Conservation (phyloP, 2,329 filamentous ascomycete species). For the Colletotrichum sp. region DNA sequence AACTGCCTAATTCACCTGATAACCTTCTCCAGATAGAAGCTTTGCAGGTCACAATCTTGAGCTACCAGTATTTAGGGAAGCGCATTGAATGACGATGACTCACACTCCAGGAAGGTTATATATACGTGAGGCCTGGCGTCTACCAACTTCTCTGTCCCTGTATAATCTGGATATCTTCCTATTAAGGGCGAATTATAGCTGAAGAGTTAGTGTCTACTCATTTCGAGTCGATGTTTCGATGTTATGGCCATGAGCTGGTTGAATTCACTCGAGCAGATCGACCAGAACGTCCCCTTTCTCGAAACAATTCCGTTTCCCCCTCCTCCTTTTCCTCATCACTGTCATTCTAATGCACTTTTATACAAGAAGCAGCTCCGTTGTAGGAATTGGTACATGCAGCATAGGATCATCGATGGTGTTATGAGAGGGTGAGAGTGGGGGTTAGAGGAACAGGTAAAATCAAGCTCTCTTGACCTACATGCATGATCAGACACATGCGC, state of each 20-base stretch:
- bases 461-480: no score
- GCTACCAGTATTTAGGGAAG: no score
- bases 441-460: no score
- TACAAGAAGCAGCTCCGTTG: background rate
- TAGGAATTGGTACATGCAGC: background rate
- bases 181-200: accelerated
- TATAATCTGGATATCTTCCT: accelerated
- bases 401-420: background rate
- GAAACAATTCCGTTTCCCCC: background rate
- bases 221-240: background rate
- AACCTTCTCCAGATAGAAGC: no score
- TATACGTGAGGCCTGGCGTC: background rate
- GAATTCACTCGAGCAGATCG: accelerated
- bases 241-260: background rate
- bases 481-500: no score
- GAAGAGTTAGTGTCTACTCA: accelerated
- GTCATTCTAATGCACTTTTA: background rate
- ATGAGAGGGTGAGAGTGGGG: no score
- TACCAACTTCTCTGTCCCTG: background rate
- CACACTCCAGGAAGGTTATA: no score
- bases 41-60: no score
- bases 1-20: no score
- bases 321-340: background rate
- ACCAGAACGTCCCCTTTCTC: background rate
- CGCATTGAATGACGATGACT: no score